phyloP scores from a whole-genome alignment of 2,329 filamentous ascomycete genomes.

The Fusarium poae region DNA sequence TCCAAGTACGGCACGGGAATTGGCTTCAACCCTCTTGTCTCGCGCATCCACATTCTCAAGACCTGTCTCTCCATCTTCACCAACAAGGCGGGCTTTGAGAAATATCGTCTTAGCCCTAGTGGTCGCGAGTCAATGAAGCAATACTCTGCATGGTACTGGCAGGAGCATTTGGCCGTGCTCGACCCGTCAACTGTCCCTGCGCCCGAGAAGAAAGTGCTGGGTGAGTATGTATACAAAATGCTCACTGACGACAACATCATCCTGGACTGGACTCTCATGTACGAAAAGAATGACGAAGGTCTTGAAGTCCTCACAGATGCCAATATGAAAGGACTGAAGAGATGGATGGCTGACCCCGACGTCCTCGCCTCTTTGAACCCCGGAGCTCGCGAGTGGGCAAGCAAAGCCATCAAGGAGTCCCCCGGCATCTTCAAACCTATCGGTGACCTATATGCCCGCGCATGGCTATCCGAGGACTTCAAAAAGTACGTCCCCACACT shows the following conservation, averaged over 20 bases:
- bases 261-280: slow-evolving; percentile 57
- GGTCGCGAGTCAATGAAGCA: slow-evolving; percentile 53
- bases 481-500: slow-evolving; percentile 56
- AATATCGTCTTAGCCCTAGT: slow-evolving; percentile 43
- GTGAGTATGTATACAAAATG: slow-evolving; percentile 54
- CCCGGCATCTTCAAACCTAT: slow-evolving; percentile 55
- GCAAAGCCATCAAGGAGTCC: slow-evolving; percentile 43
- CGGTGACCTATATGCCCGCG: slow-evolving; percentile 55
- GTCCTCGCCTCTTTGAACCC: slow-evolving; percentile 49
- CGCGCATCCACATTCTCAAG: slow-evolving; percentile 55
- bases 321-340: slow-evolving; percentile 55
- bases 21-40: slow-evolving; percentile 53
- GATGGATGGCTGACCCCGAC: slow-evolving; percentile 55
- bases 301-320: slow-evolving; percentile 57
- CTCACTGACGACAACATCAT: slow-evolving; percentile 55
- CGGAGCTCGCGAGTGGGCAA: slow-evolving; percentile 52
- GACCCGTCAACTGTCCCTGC: slow-evolving; percentile 48
- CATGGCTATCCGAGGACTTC: slow-evolving; percentile 55
- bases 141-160: slow-evolving; percentile 62
- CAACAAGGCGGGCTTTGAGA: slow-evolving; percentile 50
- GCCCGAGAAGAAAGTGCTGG: slow-evolving; percentile 53
- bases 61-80: slow-evolving; percentile 58
- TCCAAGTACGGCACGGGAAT: slow-evolving; percentile 42
- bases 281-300: slow-evolving; percentile 58
- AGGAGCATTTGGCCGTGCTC: slow-evolving; percentile 56